Base-by-base conservation (phyloP, 2,329 filamentous ascomycete genomes). In the Penicillium nordicum region DNA sequence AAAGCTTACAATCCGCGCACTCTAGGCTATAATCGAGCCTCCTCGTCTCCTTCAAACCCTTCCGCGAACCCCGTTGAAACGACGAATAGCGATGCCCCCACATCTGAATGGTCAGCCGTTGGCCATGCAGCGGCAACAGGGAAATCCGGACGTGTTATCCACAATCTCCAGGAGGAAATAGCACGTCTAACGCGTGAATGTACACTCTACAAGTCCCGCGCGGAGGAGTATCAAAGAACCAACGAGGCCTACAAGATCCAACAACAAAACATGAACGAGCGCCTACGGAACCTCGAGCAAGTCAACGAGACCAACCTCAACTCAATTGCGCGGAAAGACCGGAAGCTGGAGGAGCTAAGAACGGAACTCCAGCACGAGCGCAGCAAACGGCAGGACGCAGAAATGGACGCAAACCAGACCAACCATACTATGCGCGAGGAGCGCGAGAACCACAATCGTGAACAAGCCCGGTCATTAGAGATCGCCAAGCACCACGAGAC, bases 81-180 rank as follows among this genome's bases (percentile, higher is more conserved):
- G 34, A 63, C 64, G 14, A 69, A 70, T 60, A 64, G 62, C 53
- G 72, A 74, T 45, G 50, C 64, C 18, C 54, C 68, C 25, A 58
- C 69, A 16, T 34, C 53, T n/a, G 75, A 78, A 68, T 80, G 78
- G 78, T 80, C 78, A 1, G 78, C 78, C 2, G 77, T 80, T 29
- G 78, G 78, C 12, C 77, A 79, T 57, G 78, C 78, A 36, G 74
- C 76, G 25, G 74, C 76, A 25, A 77, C 75, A 8, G 78, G 78
- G 38, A 80, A 80, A 64, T 80, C 78, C 3, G 78, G 78, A 29
- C 75, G 78, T 36, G 78, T 80, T 21, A 80, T 80, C 51, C 78
- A 80, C 57, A 76, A 77, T 54, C 66, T 80, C 34, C 78, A 80
- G 64, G 77, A 77, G 59, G 78, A 80, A 45, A 80, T 80, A 57